Conservation (phyloP, 805 yeast species). For the Kazachstania viticola region DNA sequence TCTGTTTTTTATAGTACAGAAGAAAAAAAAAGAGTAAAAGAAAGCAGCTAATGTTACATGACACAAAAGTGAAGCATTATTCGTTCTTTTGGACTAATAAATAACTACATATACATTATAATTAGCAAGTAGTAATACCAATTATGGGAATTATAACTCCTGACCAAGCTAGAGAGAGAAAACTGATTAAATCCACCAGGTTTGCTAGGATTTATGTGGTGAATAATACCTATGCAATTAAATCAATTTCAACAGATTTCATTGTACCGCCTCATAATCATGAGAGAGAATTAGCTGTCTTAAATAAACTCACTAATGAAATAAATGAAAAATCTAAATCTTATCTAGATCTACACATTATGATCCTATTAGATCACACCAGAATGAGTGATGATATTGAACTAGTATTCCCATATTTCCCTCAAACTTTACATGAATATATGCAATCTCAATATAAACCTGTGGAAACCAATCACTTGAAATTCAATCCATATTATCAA, state of each 20-base stretch:
- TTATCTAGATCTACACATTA: slow-evolving; percentile 6
- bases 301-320: slow-evolving; percentile 4
- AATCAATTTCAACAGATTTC: slow-evolving; percentile 16
- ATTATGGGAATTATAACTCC: too few relatives aligned
- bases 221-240: slow-evolving; percentile 10
- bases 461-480: slow-evolving; percentile 1
- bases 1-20: too few relatives aligned
- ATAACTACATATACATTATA: too few relatives aligned
- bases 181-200: slow-evolving; percentile 13
- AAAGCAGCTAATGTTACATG: too few relatives aligned
- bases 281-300: slow-evolving; percentile 13
- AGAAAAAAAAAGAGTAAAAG: too few relatives aligned
- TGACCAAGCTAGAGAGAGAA: slow-evolving; percentile 1
- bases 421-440: slow-evolving; percentile 10
- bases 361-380: slow-evolving; percentile 10
- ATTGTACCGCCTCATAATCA: slow-evolving; percentile 23
- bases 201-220: slow-evolving; percentile 15
- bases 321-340: not conserved
- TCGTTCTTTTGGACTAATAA: too few relatives aligned
- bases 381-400: slow-evolving; percentile 9
- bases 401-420: slow-evolving; percentile 11
- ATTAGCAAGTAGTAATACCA: too few relatives aligned
- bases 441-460: slow-evolving; percentile 11
- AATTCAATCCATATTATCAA: slow-evolving; percentile 14
- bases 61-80: too few relatives aligned